Conservation (phyloP, 2,329 filamentous ascomycete genomes). For the Penicillium capsulatum region DNA sequence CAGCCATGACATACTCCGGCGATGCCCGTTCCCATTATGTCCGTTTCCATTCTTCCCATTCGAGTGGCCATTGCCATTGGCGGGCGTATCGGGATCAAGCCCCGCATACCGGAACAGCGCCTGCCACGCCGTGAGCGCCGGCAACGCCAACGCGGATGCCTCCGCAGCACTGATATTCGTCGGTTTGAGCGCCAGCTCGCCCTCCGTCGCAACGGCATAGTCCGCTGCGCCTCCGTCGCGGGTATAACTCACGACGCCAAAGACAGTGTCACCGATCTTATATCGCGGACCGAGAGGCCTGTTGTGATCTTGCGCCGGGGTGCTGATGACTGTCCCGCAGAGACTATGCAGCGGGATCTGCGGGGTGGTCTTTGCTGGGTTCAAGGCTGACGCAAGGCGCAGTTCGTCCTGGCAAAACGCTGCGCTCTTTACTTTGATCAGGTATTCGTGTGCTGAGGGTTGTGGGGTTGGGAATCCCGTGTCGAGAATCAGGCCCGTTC, state of each 20-base stretch:
- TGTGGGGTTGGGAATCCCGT: constrained; percentile 35
- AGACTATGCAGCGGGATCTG: constrained; percentile 42
- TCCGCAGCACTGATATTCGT: constrained; percentile 33
- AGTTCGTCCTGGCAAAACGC: constrained; percentile 41
- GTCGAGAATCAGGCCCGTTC: constrained; percentile 32
- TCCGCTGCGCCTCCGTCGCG: constrained; percentile 43
- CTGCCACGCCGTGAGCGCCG: constrained; percentile 42
- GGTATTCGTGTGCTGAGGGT: constrained; percentile 36
- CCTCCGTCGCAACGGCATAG: constrained; percentile 36
- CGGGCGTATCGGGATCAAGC: constrained; percentile 25
- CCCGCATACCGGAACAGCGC: constrained; percentile 37
- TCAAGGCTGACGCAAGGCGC: constrained; percentile 22
- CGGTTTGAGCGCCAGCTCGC: constrained; percentile 39
- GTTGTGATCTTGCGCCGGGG: constrained; percentile 30
- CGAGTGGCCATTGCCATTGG: background rate
- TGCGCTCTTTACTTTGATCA: constrained; percentile 39
- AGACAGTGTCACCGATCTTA: constrained; percentile 40
- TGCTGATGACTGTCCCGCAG: constrained; percentile 38
- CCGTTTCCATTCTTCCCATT: background rate
- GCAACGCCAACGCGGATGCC: constrained; percentile 37
- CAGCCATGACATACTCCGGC: too few relatives aligned
- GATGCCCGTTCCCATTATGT: background rate
- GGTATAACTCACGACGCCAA: constrained; percentile 36
- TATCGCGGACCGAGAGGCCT: constrained; percentile 34
- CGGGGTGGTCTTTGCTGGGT: constrained; percentile 27